Base-by-base conservation (phyloP, 106 monocot species). In the Phalaenopsis equestris region DNA sequence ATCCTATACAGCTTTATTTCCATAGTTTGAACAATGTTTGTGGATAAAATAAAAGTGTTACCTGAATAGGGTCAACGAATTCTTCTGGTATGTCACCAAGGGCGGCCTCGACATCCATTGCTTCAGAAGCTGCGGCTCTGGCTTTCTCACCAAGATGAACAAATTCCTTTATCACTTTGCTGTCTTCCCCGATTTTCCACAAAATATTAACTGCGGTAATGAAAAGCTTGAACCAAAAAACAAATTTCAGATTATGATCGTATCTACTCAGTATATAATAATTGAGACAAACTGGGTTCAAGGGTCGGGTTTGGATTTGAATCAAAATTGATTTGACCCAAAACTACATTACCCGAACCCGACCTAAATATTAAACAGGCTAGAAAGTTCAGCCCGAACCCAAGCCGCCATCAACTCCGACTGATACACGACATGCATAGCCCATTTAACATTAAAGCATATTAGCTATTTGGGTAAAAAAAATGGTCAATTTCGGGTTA, bases 61-160 rank as follows among this genome's bases (percentile, higher is more conserved):
- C 98, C 98, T 98, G 98, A 83, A 98, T 98, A 45, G 98, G 98
- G 75, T 98, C 98, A n/a, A 98, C 85, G 80, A 98, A 98, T 88
- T 98, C 98, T 75, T 98, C 98, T 45, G 98, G 98, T 76, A 98
- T 94, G 48, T 98, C 98, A 16, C 98, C 98, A 82, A 98, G 98
- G 19, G 78, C 77, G 56, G 89, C 90, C 85, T 98, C 98, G 61
- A 92, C 83, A 93, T 98, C 94, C 91, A 90, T 86, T 19, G 98
- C 98, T 83, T 94, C 94, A 81, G 92, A 85, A 77, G 98, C 94
- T 41, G 98, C 94, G 75, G 80, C 57, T 91, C 91, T 98, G 1
- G 87, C 89, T 89, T 86, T 91, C n/a, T 46, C 78, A 78, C 89
- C 98, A 81, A 98, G 90, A 49, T 88, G 85, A 77, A 94, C 64